A percentile compares a stretch with the other conserved stretches of the same genome.
These are phyloP conservation scores for Aphanomyces astaci DNA, from an alignment of 352 stramenopile species.

Conservation along the genomic window DNA sequence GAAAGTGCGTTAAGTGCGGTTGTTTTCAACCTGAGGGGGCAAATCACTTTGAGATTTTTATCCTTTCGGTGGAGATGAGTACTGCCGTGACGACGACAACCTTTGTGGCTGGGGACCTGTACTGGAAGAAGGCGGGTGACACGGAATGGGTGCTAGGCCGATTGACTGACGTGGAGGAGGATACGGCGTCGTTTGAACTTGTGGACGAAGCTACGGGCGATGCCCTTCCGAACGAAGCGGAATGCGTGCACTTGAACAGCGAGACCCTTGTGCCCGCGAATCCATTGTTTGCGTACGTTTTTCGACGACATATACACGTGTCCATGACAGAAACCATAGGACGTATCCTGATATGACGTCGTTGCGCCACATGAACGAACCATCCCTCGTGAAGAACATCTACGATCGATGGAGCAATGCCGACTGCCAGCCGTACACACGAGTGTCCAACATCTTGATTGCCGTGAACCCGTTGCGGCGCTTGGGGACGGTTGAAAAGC, in stretches of 20 bases:
- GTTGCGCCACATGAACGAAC: conserved; percentile 45
- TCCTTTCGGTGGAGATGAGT: too few species aligned
- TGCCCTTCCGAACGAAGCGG: conserved; percentile 29
- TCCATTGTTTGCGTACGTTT: conserved; percentile 42
- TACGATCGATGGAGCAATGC: conserved; percentile 12
- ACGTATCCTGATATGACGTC: conserved; percentile 79
- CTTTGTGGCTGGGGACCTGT: not conserved
- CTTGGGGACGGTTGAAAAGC: conserved; percentile 46
- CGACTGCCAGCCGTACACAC: conserved; percentile 17
- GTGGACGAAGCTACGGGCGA: conserved; percentile 52
- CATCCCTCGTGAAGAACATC: conserved; percentile 19
- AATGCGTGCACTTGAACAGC: conserved; percentile 36
- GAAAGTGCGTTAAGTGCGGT: too few species aligned
- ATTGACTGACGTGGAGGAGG: conserved; percentile 34
- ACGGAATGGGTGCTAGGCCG: conserved; percentile 23
- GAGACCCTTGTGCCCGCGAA: conserved; percentile 58
- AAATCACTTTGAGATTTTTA: too few species aligned
- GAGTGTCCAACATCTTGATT: conserved; percentile 22
- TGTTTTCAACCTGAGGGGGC: too few species aligned
- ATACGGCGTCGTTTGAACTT: conserved; percentile 36
- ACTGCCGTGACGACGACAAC: too few species aligned
- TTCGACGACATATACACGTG: not conserved
- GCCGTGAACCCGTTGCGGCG: conserved; percentile 25
- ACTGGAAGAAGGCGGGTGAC: conserved; percentile 24
- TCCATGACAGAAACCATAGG: conserved; percentile 19